Conservation (phyloP, 176 grass and related monocot genomes). For the Sorghum bicolor region DNA sequence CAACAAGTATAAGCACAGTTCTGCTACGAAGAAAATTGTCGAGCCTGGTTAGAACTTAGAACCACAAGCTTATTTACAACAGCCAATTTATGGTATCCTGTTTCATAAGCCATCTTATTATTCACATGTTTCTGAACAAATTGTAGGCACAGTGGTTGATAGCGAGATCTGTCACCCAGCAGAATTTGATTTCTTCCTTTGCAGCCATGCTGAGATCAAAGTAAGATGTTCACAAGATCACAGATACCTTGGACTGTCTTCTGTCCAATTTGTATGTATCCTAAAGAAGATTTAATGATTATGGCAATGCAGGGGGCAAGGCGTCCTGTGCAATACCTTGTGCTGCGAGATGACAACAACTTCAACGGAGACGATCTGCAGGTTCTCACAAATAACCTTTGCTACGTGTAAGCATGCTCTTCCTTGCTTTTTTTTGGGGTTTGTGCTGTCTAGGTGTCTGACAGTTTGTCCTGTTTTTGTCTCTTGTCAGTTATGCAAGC, state of each 20-base stretch:
- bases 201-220: slow-evolving; percentile 61
- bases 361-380: slow-evolving; percentile 66
- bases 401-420: slow-evolving; percentile 59
- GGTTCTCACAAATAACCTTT: slow-evolving; percentile 64
- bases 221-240: slow-evolving; percentile 20
- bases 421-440: neutral
- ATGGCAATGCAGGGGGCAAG: slow-evolving; percentile 41
- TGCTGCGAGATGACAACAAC: slow-evolving; percentile 68
- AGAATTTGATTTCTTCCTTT: slow-evolving; percentile 81
- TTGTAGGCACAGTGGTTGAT: slow-evolving; percentile 73
- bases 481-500: slow-evolving; percentile 52
- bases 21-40: slow-evolving; percentile 34
- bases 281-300: neutral
- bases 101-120: neutral
- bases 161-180: slow-evolving; percentile 68
- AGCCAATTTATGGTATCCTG: neutral
- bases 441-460: neutral
- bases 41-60: slow-evolving; percentile 47
- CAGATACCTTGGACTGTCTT: neutral
- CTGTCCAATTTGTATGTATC: neutral
- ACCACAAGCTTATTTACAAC: neutral
- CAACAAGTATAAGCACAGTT: neutral
- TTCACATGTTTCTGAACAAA: neutral
- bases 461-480: neutral
- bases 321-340: slow-evolving; percentile 64